Evolutionary conservation across 768 basidiomycete genomes (phyloP).

Genomic region (Hebeloma cylindrosporum): DNA sequence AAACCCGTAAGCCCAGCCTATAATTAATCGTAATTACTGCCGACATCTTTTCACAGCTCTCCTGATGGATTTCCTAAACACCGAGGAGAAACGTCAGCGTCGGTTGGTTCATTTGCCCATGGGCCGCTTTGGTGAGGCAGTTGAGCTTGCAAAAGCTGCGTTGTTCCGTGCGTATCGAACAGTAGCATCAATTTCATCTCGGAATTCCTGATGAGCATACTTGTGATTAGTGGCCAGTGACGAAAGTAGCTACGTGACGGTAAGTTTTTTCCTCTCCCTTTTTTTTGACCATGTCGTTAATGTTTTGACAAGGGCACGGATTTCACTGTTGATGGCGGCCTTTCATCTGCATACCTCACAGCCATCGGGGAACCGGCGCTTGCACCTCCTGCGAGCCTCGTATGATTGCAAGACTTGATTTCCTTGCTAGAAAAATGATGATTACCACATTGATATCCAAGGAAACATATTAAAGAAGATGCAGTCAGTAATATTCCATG

Average conservation of each 20-base stretch:
- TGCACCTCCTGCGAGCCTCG: conserved; percentile 68
- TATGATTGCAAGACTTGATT: conserved; percentile 20
- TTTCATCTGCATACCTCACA: conserved; percentile 92
- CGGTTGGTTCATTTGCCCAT: conserved; percentile 90
- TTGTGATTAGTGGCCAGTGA: conserved; percentile 77
- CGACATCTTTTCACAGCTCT: conserved; percentile 56
- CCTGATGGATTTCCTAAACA: conserved; percentile 98
- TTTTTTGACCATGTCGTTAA: conserved; percentile 5
- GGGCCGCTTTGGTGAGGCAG: conserved; percentile 96
- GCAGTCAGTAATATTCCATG: not conserved
- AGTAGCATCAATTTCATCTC: conserved; percentile 4
- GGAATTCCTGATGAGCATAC: conserved; percentile 25
- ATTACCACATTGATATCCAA: conserved; percentile 1
- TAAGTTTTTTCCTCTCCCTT: conserved; percentile 34
- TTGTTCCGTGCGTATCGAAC: conserved; percentile 74
- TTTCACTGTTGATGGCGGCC: conserved; percentile 94
- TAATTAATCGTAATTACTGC: not conserved
- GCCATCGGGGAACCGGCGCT: conserved; percentile 75
- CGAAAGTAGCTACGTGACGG: conserved; percentile 95
- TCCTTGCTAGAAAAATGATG: not conserved
- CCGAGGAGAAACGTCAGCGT: conserved; percentile 90
- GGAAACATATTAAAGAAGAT: not conserved
- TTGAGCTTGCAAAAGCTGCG: conserved; percentile 91
- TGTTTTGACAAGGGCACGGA: conserved; percentile 84
- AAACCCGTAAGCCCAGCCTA: conserved; percentile 68